Conservation (phyloP, 306 rosid genomes). For the Cucurbita moschata region DNA sequence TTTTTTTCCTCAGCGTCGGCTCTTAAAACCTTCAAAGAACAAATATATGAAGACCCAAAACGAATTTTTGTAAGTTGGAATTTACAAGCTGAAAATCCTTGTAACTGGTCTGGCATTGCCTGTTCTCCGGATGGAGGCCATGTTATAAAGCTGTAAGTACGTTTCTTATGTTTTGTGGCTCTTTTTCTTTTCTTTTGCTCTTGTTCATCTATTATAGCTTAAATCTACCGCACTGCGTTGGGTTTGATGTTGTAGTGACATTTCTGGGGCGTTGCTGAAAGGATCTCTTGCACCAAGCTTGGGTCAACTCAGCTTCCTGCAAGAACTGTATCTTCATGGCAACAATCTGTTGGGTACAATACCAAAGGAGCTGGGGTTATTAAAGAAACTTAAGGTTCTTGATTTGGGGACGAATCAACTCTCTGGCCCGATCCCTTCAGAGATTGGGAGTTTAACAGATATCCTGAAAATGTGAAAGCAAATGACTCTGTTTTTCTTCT, state of each 20-base stretch:
- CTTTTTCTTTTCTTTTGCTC: background rate
- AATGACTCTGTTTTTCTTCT: background rate
- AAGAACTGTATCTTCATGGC: conserved; percentile 72
- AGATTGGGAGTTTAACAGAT: conserved; percentile 52
- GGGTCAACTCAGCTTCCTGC: conserved; percentile 57
- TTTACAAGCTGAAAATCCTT: conserved; percentile 53
- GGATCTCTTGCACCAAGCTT: conserved; percentile 78
- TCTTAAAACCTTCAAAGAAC: conserved; percentile 58
- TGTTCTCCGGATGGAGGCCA: conserved; percentile 52
- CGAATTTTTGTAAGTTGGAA: conserved; percentile 57
- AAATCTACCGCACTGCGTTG: background rate
- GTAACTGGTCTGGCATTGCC: conserved; percentile 62
- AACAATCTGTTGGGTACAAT: conserved; percentile 67
- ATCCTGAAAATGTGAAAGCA: conserved; percentile 49
- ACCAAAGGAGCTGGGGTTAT: conserved; percentile 62
- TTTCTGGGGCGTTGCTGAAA: conserved; percentile 53
- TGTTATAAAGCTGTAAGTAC: conserved; percentile 63
- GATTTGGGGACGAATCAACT: conserved; percentile 81
- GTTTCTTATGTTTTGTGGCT: background rate
- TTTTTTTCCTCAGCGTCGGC: conserved; percentile 39
- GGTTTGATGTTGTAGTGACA: conserved; percentile 42
- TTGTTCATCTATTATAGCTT: conserved; percentile 8
- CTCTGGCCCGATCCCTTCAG: conserved; percentile 74
- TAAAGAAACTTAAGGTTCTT: conserved; percentile 51
- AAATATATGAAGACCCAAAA: conserved; percentile 62